These are phyloP conservation scores for Kuraishia ogatae DNA, from an alignment of 805 yeast genomes.

Conservation along the genomic window DNA sequence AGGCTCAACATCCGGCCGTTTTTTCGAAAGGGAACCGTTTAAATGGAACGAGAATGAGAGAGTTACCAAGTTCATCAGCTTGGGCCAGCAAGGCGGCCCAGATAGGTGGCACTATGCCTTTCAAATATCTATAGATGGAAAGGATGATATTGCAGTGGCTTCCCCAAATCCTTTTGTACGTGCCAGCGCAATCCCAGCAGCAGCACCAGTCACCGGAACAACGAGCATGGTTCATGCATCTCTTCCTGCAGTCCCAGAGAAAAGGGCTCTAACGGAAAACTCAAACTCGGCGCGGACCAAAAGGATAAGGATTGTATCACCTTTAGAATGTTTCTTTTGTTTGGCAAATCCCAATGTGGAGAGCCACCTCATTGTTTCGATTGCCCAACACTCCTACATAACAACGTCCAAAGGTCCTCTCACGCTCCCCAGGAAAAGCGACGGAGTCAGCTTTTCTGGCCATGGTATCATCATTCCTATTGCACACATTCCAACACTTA, in stretches of 20 bases:
- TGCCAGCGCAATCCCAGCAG: neutral
- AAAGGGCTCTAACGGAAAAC: slow-evolving; percentile 5
- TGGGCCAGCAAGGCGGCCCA: slow-evolving; percentile 48
- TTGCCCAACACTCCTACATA: slow-evolving; percentile 57
- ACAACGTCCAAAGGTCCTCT: slow-evolving; percentile 86
- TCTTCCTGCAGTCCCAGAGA: slow-evolving; percentile 3
- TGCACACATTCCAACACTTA: slow-evolving; percentile 49
- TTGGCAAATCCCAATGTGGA: slow-evolving; percentile 71
- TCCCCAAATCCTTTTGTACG: slow-evolving; percentile 18
- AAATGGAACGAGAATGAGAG: slow-evolving; percentile 37
- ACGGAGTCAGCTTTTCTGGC: slow-evolving; percentile 52
- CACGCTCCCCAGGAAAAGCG: slow-evolving; percentile 33
- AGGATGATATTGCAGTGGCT: slow-evolving; percentile 12
- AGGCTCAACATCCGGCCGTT: slow-evolving; percentile 39
- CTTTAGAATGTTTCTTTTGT: slow-evolving; percentile 73
- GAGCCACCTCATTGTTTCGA: slow-evolving; percentile 71
- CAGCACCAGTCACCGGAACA: neutral
- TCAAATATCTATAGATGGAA: slow-evolving; percentile 24
- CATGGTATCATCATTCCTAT: slow-evolving; percentile 79
- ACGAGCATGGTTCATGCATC: neutral
- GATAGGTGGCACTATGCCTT: slow-evolving; percentile 77
- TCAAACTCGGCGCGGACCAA: slow-evolving; percentile 9
- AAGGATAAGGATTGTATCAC: slow-evolving; percentile 35
- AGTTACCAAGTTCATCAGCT: slow-evolving; percentile 55
- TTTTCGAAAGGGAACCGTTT: slow-evolving; percentile 50